Evolutionary conservation across 257 asterid species (phyloP), one percentile per base, ranked within the genome.

Genomic region (Solanum appendiculatum): DNA sequence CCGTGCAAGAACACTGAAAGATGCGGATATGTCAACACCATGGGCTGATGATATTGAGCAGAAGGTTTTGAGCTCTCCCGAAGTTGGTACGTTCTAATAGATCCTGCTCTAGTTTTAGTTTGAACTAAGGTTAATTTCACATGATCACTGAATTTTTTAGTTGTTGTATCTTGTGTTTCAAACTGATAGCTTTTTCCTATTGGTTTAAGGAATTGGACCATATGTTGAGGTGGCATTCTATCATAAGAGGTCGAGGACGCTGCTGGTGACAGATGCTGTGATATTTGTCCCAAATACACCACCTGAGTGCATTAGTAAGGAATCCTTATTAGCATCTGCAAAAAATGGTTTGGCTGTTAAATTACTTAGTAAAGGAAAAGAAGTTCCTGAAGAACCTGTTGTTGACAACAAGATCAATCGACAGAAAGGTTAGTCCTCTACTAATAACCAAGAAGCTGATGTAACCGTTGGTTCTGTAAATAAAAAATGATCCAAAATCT

Each of bases 161-260:
- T 74, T 10, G 16, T 18, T 37, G 42, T 86, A 54, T 33, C 29
- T 42, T 18, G 46, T 58, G 37, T 58, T 25, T 60, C 37, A 42
- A 27, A 29, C 85, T 64, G 42, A 48, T 39, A 44, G 16, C 12
- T 58, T 18, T 86, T 87, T 74, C 42, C 60, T 40, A 18, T 83
- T 72, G 74, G 87, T 83, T 80, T 73, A 85, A 97, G 99, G 99
- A 88, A 97, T 97, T 40, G 99, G 99, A 82, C 98, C 99, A 10
- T 97, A 97, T 86, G 99, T 97, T 85, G 99, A 97, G 93, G 99
- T 94, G 86, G 99, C 99, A 68, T 97, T 97, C 92, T 97, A 97
- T 92, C 98, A 97, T 84, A 95, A 93, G 88, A 94, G 93, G 15
- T 91, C 98, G 15, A 93, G 94, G 89, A 94, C 98, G 12, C 90